Percentiles rank a stretch among this genome's conserved stretches.
These are phyloP conservation scores for Globisporangium echinulatum DNA, from an alignment of 352 stramenopile genomes.

Conservation along the genomic window DNA sequence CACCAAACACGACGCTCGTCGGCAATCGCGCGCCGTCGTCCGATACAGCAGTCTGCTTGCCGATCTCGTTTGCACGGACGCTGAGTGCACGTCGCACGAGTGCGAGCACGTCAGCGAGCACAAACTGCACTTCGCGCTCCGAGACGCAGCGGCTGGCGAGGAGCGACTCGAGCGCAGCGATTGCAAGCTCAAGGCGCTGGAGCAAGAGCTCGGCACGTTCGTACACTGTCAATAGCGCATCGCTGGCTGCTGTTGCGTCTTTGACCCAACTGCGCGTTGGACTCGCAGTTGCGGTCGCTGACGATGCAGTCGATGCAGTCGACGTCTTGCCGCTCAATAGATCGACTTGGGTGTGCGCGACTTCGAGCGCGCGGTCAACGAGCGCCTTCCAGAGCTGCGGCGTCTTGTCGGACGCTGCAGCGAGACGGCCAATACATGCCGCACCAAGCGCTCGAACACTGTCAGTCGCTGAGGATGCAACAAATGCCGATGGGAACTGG, in stretches of 20 bases:
- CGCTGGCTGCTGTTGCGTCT: slow-evolving; percentile 24
- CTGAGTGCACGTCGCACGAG: slow-evolving; percentile 55
- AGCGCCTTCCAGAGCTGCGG: slow-evolving; percentile 61
- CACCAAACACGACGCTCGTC: slow-evolving; percentile 62
- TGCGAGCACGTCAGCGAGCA: slow-evolving; percentile 45
- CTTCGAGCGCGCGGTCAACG: slow-evolving; percentile 50
- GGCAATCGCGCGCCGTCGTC: slow-evolving; percentile 72
- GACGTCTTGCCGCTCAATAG: slow-evolving; percentile 49
- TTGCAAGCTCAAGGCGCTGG: slow-evolving; percentile 29
- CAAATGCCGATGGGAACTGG: slow-evolving; percentile 25
- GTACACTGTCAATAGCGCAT: slow-evolving; percentile 41
- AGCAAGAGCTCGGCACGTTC: slow-evolving; percentile 43
- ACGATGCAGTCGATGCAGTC: slow-evolving; percentile 13
- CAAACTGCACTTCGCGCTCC: slow-evolving; percentile 71
- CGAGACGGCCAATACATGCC: slow-evolving; percentile 40
- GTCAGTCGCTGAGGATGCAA: slow-evolving; percentile 1
- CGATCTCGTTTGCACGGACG: slow-evolving; percentile 61
- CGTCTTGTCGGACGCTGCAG: slow-evolving; percentile 59
- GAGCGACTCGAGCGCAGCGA: slow-evolving; percentile 32
- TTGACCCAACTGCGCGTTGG: slow-evolving; percentile 63
- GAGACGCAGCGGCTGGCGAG: slow-evolving; percentile 47
- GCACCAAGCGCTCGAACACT: slow-evolving; percentile 17
- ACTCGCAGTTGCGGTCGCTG: slow-evolving; percentile 27
- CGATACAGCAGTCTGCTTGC: slow-evolving; percentile 76
- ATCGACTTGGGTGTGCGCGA: slow-evolving; percentile 60